phyloP scores from a whole-genome alignment of 306 rosid genomes.

The Casuarina glauca region DNA sequence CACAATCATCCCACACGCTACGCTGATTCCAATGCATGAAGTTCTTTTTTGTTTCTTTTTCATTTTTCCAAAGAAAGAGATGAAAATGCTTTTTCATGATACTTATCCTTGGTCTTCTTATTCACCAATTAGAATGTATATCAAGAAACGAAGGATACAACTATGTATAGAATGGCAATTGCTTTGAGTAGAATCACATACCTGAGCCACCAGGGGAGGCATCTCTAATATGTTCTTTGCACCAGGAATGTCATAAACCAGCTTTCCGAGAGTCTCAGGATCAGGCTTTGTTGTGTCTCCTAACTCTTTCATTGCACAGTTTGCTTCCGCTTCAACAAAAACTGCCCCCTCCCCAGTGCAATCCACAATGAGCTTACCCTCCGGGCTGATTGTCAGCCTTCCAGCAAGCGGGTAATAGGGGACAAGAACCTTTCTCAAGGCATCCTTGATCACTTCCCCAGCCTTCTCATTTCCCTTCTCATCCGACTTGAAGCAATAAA shows the following conservation, averaged over 20 bases:
- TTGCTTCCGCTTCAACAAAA: conserved; percentile 86
- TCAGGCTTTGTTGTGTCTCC: conserved; percentile 82
- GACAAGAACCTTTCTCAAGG: conserved; percentile 67
- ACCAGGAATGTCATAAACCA: conserved; percentile 43
- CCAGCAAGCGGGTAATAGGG: conserved; percentile 89
- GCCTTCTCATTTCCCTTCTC: conserved; percentile 65
- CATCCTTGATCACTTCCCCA: conserved; percentile 56
- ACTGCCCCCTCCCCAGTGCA: conserved; percentile 92
- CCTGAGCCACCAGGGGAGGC: conserved; percentile 55
- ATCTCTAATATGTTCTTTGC: conserved; percentile 45
- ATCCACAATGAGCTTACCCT: conserved; percentile 76
- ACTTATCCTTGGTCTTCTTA: not conserved
- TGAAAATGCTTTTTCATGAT: not conserved
- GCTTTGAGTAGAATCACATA: not conserved
- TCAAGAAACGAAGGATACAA: not conserved
- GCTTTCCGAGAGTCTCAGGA: conserved; percentile 49
- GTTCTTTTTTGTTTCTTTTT: not conserved
- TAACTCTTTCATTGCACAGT: conserved; percentile 58
- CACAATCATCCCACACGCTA: conserved; percentile 5
- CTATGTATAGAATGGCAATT: not conserved
- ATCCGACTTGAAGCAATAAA: conserved; percentile 60
- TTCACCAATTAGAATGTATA: not conserved
- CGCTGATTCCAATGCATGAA: not conserved
- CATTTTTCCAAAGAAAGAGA: not conserved
- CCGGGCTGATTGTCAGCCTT: conserved; percentile 63